A percentile compares a stretch with the other conserved stretches of the same genome.
phyloP scores from a whole-genome alignment of 345 rosid species.

The Melaleuca quinquenervia region DNA sequence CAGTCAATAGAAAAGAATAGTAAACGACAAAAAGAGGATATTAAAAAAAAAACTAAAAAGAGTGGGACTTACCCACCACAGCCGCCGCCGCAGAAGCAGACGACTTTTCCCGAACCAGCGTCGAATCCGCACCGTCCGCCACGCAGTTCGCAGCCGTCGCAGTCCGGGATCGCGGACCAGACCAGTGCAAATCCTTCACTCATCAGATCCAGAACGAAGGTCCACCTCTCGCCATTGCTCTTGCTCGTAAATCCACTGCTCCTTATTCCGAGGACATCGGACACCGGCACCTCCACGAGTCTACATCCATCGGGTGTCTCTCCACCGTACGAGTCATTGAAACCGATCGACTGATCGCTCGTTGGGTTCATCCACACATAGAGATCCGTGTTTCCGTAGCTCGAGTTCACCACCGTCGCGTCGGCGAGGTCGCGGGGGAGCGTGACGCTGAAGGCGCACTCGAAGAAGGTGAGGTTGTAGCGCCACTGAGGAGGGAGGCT shows the following conservation, averaged over 20 bases:
- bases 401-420: background rate
- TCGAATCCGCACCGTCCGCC: conserved; percentile 18
- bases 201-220: background rate
- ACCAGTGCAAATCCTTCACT: conserved; percentile 14
- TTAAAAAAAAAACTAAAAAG: background rate
- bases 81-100: conserved; percentile 9
- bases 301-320: conserved; percentile 8
- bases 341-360: too few relatives aligned
- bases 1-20: background rate
- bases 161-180: conserved; percentile 3
- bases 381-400: background rate
- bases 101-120: background rate
- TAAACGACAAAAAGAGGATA: background rate
- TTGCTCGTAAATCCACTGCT: background rate
- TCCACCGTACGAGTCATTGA: background rate
- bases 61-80: background rate
- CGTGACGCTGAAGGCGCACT: background rate
- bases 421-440: background rate
- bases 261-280: background rate
- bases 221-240: background rate
- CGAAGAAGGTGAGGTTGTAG: conserved; percentile 6
- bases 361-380: background rate
- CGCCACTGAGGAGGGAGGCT: background rate
- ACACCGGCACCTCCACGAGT: conserved; percentile 6
- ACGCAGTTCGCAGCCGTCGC: conserved; percentile 1